Base-by-base conservation (phyloP, 225 moss, liverwort and hornwort genomes). In the Rhytidiadelphus loreus region DNA sequence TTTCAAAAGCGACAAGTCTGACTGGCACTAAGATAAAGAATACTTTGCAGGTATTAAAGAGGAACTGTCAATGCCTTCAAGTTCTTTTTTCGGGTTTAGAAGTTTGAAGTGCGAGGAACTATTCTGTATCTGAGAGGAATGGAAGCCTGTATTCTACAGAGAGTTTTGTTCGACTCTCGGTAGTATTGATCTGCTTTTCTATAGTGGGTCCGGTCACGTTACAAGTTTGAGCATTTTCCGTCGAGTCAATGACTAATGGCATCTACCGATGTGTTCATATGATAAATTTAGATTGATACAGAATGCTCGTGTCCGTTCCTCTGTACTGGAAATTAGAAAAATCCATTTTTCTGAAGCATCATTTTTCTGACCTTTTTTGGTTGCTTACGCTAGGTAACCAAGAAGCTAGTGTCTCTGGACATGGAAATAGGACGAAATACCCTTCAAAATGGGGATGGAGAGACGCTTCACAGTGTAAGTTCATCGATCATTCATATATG, bases 391-490 rank as follows among this genome's bases (percentile, higher is more conserved):
- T 88, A 98, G 98, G 95, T 97, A 29, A 95, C 95, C 39, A 98
- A 96, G 81, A 96, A 93, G 91, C 74, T 96, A 74, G 96, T 97
- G 91, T 98, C 98, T 52, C 88, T 98, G 83, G 98, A 98, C 86
- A 95, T 93, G 95, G 96, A 97, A 90, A 88, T 98, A 72, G 97
- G 98, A 69, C 90, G 95, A 80, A 97, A 94, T 83, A 94, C 91
- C 56, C 90, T 96, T 84, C 93, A 95, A 77, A 94, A 85, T 58
- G 97, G 96, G 48, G 97, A 98, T 83, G 94, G 91, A 87, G 98
- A 98, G 85, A 98, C 98, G 33, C 94, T 97, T 80, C 98, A 98
- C 82, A 96, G 94, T 85, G 98, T 98, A 88, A 92, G 98, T 90
- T 82, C 21, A 72, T 88, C 26, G 62, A 43, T 83, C 79, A 65